Evolutionary conservation across 2,329 filamentous ascomycete genomes (phyloP), one percentile per base, ranked within the genome.

Genomic region (Westerdykella sp.): DNA sequence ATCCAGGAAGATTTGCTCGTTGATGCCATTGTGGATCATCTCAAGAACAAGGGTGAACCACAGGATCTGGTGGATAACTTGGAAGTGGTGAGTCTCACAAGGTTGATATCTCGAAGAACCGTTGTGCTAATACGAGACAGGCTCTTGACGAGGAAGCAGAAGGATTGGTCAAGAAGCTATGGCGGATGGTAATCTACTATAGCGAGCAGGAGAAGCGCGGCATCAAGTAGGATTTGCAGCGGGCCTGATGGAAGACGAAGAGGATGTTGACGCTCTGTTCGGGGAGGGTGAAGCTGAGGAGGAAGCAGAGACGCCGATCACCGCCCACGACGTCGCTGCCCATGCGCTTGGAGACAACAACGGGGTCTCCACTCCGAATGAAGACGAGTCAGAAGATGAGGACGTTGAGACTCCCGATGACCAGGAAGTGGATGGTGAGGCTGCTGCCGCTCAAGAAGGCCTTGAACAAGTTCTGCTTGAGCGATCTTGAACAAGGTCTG

Each of bases 141-240:
- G 87, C 88, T 35, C 75, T 98, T 49, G 93, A 96, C 62, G 93
- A 98, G 60, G 93, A 97, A 63, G 89, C 90, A 10, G 90, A 96
- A 67, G 84, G 87, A 21, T 72, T 98, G 53, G 90, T 97, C 39
- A 94, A 88, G 79, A 97, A 96, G 72, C 78, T 98, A 30, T 98
- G 93, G 93, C 81, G 91, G 40, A 95, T 97, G 88, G 83, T 96
- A 45, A 95, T 97, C 59, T 97, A 96, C 80, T 96, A 91, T 60
- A 93, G 87, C 5, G 91, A 97, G 69, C 87, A 85, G 60, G 91
- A 95, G 76, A 95, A 93, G 73, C 76, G 89, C 50, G 90, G 90
- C 2, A 73, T 96, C 46, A 65, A 64, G 45, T 65, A 53, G n/a
- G 32, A 53, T 49, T 68, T 44, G 50, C 53, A 25, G 54, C 56